phyloP scores from a whole-genome alignment of 73 alveolate genomes.

The Uronychia binucleata region DNA sequence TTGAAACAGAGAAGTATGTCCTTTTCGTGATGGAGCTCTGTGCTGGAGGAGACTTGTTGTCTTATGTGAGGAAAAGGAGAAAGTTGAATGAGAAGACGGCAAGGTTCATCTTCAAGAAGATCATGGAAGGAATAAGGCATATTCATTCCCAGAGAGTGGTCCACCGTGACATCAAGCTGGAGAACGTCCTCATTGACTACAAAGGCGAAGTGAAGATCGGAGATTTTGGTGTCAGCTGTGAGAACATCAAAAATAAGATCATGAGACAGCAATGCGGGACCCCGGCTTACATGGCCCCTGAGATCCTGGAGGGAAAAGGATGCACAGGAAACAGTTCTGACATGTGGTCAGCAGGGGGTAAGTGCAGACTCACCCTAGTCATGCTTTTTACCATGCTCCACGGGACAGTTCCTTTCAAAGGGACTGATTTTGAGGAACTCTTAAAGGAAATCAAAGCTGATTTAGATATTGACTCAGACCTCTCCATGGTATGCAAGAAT shows the following conservation, averaged over 20 bases:
- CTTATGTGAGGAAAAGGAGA: constrained; percentile 40
- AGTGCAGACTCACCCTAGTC: constrained; percentile 21
- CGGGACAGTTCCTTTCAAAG: constrained; percentile 93
- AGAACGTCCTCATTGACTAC: constrained; percentile 68
- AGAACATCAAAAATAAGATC: constrained; percentile 51
- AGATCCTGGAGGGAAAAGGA: constrained; percentile 23
- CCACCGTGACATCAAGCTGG: constrained; percentile 86
- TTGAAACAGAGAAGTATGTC: constrained; percentile 81
- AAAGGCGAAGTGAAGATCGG: constrained; percentile 67
- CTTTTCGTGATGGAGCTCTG: constrained; percentile 69
- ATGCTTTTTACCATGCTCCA: constrained; percentile 87
- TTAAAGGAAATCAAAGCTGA: too few species aligned
- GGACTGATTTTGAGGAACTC: constrained; percentile 74
- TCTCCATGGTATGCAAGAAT: too few species aligned
- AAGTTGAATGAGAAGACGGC: constrained; percentile 63
- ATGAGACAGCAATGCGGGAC: constrained; percentile 69
- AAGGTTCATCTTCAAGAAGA: constrained; percentile 60
- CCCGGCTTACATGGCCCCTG: constrained; percentile 55
- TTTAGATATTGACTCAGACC: too few species aligned
- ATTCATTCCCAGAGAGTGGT: constrained; percentile 68
- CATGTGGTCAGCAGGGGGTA: constrained; percentile 84
- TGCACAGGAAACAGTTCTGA: constrained; percentile 73
- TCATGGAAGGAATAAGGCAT: constrained; percentile 76
- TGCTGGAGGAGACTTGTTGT: constrained; percentile 63
- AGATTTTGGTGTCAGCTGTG: constrained; percentile 76